Conservation (phyloP, 495 filamentous ascomycete genomes). For the Trichoderma reesei region DNA sequence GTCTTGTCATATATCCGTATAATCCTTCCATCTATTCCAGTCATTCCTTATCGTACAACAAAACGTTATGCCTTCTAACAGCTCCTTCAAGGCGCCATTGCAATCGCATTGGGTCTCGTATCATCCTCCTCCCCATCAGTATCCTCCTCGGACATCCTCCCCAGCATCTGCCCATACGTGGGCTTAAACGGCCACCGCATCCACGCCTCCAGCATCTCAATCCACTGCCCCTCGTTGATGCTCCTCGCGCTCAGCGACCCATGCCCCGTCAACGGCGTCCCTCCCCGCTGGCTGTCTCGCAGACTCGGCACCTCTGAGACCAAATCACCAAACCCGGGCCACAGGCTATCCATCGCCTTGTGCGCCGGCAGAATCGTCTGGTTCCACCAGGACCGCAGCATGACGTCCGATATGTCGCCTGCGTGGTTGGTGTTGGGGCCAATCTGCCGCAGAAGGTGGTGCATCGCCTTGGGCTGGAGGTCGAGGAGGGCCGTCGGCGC, state of each 20-base stretch:
- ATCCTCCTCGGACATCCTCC: constrained; percentile 21
- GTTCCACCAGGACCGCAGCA: constrained; percentile 20
- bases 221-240: constrained; percentile 35
- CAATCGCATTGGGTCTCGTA: constrained; percentile 13
- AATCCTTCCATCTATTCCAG: neutral
- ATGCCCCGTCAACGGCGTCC: constrained; percentile 20
- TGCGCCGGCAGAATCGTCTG: constrained; percentile 16
- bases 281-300: constrained; percentile 30
- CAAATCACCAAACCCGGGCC: constrained; percentile 32
- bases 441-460: constrained; percentile 26
- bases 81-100: neutral
- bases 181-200: constrained; percentile 52
- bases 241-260: constrained; percentile 29
- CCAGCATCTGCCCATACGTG: constrained; percentile 29
- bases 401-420: constrained; percentile 30
- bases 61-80: neutral
- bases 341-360: constrained; percentile 19
- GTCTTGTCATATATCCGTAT: too few species aligned
- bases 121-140: constrained; percentile 6
- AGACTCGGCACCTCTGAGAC: constrained; percentile 28
- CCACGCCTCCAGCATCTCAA: constrained; percentile 43
- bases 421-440: constrained; percentile 24
- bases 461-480: constrained; percentile 32
- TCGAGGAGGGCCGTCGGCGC: constrained; percentile 30
- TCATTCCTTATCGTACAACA: neutral